phyloP scores from a whole-genome alignment of 805 yeast genomes.

The Kuraishia ogatae region DNA sequence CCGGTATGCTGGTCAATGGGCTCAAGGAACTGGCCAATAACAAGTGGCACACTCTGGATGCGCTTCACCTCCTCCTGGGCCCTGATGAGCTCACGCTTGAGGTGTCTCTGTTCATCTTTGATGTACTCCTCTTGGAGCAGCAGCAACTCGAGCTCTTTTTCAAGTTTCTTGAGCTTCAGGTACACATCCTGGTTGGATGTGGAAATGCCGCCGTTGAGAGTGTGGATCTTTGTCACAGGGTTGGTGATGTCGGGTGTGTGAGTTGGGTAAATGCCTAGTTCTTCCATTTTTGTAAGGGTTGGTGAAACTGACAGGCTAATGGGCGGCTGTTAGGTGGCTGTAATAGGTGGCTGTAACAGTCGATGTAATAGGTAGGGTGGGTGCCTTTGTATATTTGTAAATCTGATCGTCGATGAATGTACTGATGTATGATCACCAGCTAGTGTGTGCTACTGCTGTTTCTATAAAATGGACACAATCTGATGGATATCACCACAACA shows the following conservation, averaged over 20 bases:
- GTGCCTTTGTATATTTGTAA: too few relatives aligned
- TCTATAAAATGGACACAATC: too few relatives aligned
- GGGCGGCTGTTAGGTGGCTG: too few relatives aligned
- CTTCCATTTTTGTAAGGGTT: slow-evolving; percentile 37
- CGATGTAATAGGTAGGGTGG: too few relatives aligned
- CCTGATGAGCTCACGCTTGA: slow-evolving; percentile 86
- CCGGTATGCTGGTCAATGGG: slow-evolving; percentile 97
- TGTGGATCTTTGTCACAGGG: slow-evolving; percentile 7
- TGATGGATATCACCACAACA: too few relatives aligned
- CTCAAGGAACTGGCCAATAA: slow-evolving; percentile 95
- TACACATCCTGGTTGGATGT: slow-evolving; percentile 53
- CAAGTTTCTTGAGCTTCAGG: slow-evolving; percentile 75
- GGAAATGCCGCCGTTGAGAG: neutral
- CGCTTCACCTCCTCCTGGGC: slow-evolving; percentile 99
- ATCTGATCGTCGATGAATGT: too few relatives aligned
- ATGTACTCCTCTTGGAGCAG: slow-evolving; percentile 91
- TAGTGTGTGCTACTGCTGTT: too few relatives aligned
- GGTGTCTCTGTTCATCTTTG: slow-evolving; percentile 92
- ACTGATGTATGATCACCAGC: too few relatives aligned
- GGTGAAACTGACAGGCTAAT: too few relatives aligned
- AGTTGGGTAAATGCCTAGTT: slow-evolving; percentile 41
- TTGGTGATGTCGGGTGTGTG: slow-evolving; percentile 18
- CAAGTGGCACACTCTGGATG: slow-evolving; percentile 95
- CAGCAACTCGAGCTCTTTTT: slow-evolving; percentile 81
- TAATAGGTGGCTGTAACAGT: too few relatives aligned